These are phyloP conservation scores for Adansonia madagascariensis DNA, from an alignment of 441 rosid species.

Conservation along the genomic window DNA sequence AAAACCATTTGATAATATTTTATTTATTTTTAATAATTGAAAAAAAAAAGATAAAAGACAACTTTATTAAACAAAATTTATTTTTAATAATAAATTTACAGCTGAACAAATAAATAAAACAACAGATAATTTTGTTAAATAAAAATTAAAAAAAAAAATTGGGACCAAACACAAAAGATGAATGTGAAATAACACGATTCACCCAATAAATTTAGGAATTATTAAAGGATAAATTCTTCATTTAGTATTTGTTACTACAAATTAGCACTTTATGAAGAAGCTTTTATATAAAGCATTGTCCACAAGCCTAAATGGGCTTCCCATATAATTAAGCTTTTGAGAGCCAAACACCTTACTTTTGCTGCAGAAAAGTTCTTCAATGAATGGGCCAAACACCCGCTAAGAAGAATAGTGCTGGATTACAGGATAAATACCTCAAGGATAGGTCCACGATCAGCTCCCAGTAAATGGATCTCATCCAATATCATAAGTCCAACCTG, in stretches of 20 bases:
- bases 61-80: not conserved
- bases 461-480: conserved; percentile 99
- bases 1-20: not conserved
- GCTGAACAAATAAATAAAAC: conserved; percentile 3
- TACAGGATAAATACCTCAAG: conserved; percentile 76
- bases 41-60: not conserved
- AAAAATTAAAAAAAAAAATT: not conserved
- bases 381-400: not conserved
- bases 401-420: not conserved
- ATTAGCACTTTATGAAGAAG: conserved; percentile 6
- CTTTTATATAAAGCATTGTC: not conserved
- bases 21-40: not conserved
- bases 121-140: not conserved
- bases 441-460: conserved; percentile 99
- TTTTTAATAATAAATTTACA: not conserved
- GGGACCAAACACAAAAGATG: not conserved
- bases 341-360: not conserved
- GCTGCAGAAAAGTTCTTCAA: not conserved
- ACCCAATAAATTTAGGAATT: conserved; percentile 1
- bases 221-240: not conserved
- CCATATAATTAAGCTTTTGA: not conserved
- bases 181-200: not conserved
- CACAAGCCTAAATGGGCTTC: conserved; percentile 1
- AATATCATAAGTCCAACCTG: conserved; percentile 97
- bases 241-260: not conserved